These are phyloP conservation scores for Jackrogersella minutella DNA, from an alignment of 495 filamentous ascomycete species.

Conservation along the genomic window DNA sequence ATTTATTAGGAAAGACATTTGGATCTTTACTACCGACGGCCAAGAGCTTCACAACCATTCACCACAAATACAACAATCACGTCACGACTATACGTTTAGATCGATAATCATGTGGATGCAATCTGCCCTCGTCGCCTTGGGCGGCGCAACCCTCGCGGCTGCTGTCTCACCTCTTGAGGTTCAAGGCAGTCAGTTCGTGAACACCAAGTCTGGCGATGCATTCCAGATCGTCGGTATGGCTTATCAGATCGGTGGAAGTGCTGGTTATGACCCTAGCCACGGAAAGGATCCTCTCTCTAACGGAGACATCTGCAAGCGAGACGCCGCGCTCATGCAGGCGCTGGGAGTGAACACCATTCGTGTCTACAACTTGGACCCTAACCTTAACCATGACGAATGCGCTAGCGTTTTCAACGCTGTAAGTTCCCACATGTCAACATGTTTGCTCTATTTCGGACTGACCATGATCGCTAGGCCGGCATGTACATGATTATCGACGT, in stretches of 20 bases:
- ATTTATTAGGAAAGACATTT: constrained; percentile 17
- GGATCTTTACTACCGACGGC: constrained; percentile 9
- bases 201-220: constrained; percentile 76
- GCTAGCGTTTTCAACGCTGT: constrained; percentile 90
- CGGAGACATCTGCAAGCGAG: constrained; percentile 77
- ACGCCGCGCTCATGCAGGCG: constrained; percentile 90
- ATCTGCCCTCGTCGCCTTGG: constrained; percentile 54
- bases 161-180: constrained; percentile 79
- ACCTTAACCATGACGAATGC: constrained; percentile 86
- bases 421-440: constrained; percentile 51
- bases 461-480: constrained; percentile 45
- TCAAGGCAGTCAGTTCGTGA: constrained; percentile 81
- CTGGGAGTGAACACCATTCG: constrained; percentile 89
- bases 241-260: constrained; percentile 91
- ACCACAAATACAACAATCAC: neutral
- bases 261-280: constrained; percentile 71
- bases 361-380: constrained; percentile 89
- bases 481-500: constrained; percentile 80
- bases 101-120: constrained; percentile 45
- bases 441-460: neutral
- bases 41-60: neutral
- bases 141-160: constrained; percentile 60
- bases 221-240: constrained; percentile 92
- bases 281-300: constrained; percentile 79
- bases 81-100: neutral